Base-by-base conservation (phyloP, 495 filamentous ascomycete genomes). In the Lophiostoma macrostomum region DNA sequence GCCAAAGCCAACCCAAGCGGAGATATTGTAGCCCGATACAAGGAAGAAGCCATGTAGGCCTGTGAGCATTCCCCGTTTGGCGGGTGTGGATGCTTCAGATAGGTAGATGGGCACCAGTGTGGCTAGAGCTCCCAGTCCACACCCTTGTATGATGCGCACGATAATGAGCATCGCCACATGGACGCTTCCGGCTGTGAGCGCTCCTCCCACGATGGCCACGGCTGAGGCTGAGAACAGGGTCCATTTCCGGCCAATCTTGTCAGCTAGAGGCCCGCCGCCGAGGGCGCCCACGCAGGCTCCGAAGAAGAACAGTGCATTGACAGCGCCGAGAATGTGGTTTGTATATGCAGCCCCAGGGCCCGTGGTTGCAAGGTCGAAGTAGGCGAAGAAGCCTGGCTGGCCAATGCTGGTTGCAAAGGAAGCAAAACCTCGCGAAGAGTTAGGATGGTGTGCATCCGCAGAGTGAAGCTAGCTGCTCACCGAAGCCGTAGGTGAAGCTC, bases 1-100 rank as follows among this genome's bases (percentile, higher is more conserved):
- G 18, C 87, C 69, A 14, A 83, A 83, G 29, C 84, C 84, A 56
- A 85, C 73, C 68, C 87, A 85, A 76, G 83, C 86, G 11, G 82
- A 81, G 24, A 85, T 67, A 65, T 87, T 84, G 61, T 85, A 89
- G 25, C 56, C 56, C 1, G 56, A 60, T 10, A 60, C 56, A 22
- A 60, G 42, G 29, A 60, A 64, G 45, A 65, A 61, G 13, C 53
- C 53, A 32, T 65, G 58, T 12, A 88, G 70, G 56, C 84, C 82
- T 52, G 85, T 60, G 0, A 74, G 61, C 39, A 67, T 64, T 11
- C 73, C 73, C 22, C 73, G 70, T 44, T 73, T 72, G 19, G 64
- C 56, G 0, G 68, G 66, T 18, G 70, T 72, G 1, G 70, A 68
- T 19, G 58, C 66, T 55, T 76, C 73, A 12, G 73, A 63, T 31